Evolutionary conservation across 768 basidiomycete species (phyloP).

Genomic region (Leccinum arenicola): DNA sequence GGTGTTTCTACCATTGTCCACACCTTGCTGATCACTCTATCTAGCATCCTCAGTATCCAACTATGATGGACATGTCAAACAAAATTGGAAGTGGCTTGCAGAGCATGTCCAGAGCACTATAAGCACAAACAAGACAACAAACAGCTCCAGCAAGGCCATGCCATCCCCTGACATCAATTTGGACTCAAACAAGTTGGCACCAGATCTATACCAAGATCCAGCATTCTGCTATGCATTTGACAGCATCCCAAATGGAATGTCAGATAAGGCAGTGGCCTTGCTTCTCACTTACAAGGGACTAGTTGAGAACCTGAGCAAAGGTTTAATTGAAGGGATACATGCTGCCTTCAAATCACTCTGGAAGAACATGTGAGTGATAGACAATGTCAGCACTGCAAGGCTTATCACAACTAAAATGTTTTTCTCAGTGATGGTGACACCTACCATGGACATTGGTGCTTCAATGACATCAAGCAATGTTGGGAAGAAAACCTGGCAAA

Average conservation of each 20-base stretch:
- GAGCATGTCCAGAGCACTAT: background rate
- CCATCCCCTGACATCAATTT: too few species aligned
- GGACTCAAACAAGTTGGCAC: too few species aligned
- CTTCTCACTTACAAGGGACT: conserved; percentile 1
- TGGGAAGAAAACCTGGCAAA: background rate
- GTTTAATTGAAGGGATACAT: background rate
- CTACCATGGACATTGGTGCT: background rate
- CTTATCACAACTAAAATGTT: too few species aligned
- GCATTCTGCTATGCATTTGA: background rate
- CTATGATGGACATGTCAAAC: conserved; percentile 1
- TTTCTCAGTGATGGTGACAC: background rate
- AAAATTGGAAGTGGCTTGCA: background rate
- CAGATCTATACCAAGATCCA: background rate
- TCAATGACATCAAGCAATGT: background rate
- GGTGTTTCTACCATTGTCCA: too few species aligned
- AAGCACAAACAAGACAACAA: too few species aligned
- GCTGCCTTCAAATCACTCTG: conserved; percentile 8
- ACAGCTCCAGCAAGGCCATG: too few species aligned
- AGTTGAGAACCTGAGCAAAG: background rate
- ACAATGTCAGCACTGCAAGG: background rate
- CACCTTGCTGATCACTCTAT: too few species aligned
- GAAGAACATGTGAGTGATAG: background rate
- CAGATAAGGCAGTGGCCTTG: background rate
- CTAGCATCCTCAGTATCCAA: too few species aligned
- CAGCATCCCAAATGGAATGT: background rate